Base-by-base conservation (phyloP, 495 filamentous ascomycete species). In the Neurospora cerealis region DNA sequence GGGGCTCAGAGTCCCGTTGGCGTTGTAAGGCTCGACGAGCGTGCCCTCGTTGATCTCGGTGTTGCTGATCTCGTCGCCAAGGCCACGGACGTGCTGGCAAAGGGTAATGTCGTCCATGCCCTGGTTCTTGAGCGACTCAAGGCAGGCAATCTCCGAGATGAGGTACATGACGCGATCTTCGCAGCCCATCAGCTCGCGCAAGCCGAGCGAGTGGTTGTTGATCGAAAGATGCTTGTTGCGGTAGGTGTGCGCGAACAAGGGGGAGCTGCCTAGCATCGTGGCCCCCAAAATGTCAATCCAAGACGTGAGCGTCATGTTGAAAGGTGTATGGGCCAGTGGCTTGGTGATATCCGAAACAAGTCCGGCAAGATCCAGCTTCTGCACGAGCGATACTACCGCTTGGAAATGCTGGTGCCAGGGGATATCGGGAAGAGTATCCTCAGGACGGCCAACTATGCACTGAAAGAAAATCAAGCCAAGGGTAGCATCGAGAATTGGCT, bases 401-500 rank as follows among this genome's bases (percentile, higher is more conserved):
- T 96, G 92, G 86, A 98, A 98, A 85, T 99, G 96, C 77, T 96
- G 93, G 82, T 92, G 91, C 96, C 96, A 99, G 1, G 95, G 92
- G 74, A 98, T 97, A 78, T 99, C 96, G 4, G 94, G 94, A 15
- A 99, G 89, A 70, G 86, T 88, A 77, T 98, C 96, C 77, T 94
- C 92, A 5, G 91, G 88, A 69, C 92, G 86, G 41, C 96, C 96
- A 73, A 98, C 95, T 19, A 93, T 93, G 84, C 92, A 95, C 77
- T 97, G 95, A 86, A 98, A 99, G 85, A 98, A 94, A 74, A 98
- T 97, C 89, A 99, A 95, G 70, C 93, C 96, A 9, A 99, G 86
- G 1, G 95, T 94, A 3, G 96, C 94, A 83, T 99, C 96, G 15
- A 99, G 88, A 75, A 97, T 97, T 78, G 95, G 86, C 69, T 91